Evolutionary conservation across 495 filamentous ascomycete species (phyloP).

Genomic region (Apodospora peruviana): DNA sequence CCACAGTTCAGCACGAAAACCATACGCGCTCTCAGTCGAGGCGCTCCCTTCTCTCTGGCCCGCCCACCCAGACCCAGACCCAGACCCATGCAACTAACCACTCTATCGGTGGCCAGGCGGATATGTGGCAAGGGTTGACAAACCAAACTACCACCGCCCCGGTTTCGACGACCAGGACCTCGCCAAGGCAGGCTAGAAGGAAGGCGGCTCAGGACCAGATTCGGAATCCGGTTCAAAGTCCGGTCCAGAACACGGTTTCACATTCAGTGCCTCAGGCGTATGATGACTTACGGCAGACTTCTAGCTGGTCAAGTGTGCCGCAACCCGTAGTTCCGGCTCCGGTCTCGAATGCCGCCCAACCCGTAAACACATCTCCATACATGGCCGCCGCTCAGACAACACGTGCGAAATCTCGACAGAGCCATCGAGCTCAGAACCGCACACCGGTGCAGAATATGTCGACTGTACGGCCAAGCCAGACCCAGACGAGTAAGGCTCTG

Average conservation of each 20-base stretch:
- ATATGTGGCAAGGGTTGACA: conserved; percentile 9
- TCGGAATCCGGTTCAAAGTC: not conserved
- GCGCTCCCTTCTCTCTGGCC: conserved; percentile 4
- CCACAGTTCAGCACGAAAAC: not conserved
- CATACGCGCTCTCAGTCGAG: conserved; percentile 6
- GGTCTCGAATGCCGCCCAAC: conserved; percentile 3
- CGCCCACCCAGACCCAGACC: not conserved
- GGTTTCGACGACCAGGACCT: conserved; percentile 5
- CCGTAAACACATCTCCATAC: conserved; percentile 12
- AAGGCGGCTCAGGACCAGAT: conserved; percentile 4
- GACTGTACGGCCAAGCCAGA: conserved; percentile 4
- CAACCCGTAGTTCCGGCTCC: conserved; percentile 7
- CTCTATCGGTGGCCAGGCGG: not conserved
- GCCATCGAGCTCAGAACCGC: conserved; percentile 11
- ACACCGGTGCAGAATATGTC: conserved; percentile 17
- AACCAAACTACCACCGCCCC: conserved; percentile 5
- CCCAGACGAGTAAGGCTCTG: conserved; percentile 4
- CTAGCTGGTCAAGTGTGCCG: conserved; percentile 11
- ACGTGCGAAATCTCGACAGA: conserved; percentile 20
- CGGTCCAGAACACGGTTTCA: conserved; percentile 1
- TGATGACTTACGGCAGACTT: conserved; percentile 17
- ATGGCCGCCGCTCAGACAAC: conserved; percentile 14
- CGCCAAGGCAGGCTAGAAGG: conserved; percentile 17
- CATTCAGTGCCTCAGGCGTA: conserved; percentile 9
- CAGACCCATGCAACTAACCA: not conserved